Evolutionary conservation across 306 rosid genomes (phyloP), one percentile per base, ranked within the genome.

Genomic region (Inga laurina): DNA sequence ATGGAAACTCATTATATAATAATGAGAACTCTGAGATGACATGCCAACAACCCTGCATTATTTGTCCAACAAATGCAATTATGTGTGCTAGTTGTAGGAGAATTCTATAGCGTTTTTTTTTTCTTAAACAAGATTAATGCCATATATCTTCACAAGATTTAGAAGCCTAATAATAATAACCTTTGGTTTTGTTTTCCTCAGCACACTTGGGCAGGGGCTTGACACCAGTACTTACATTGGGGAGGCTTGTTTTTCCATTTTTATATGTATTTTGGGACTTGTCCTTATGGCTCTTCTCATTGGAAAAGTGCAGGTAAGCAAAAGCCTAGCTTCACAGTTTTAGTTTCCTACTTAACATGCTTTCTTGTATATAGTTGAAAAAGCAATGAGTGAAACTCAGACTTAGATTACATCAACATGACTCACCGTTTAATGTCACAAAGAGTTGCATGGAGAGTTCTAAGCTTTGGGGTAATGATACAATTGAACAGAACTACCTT

Each of bases 121-220:
- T 39, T 74, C 7, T 39, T 39, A 0, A 39, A 39, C 8, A 39
- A 39, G 43, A 56, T 3, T 59, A 4, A 62, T 62, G 69, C 69
- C 16, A 37, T 68, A 34, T 35, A 37, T 68, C 72, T 72, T 72
- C 49, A 22, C 27, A 64, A 75, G n/a, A 24, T 81, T 43, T 81
- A 67, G 37, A 56, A 75, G 52, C 71, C 75, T 82, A 37, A 14
- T 49, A 49, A 81, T 72, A 27, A 79, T 75, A 32, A 34, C 37
- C 62, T 74, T 79, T 16, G 75, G 30, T 80, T 86, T 88, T 83
- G 82, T 48, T 69, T 86, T 82, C 27, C 66, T 82, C 93, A 92
- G 99, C 85, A 95, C 98, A 51, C 97, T 95, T 81, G 98, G 98
- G 61, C 97, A 93, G 84, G 98, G 98, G 73, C 98, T 96, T 83